phyloP scores from a whole-genome alignment of 768 basidiomycete species.

The Kwoniella dendrophila region DNA sequence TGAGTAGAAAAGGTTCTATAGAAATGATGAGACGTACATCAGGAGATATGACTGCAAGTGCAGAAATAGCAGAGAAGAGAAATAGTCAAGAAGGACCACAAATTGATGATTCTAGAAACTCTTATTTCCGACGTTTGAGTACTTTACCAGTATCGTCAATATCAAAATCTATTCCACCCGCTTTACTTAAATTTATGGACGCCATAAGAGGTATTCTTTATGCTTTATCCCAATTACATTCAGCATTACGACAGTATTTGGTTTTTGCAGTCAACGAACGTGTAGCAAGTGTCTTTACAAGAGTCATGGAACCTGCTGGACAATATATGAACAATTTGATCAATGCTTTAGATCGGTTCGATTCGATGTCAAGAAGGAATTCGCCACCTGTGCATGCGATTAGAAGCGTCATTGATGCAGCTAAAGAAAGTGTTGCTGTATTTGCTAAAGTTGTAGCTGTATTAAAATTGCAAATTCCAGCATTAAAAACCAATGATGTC shows the following conservation, averaged over 20 bases:
- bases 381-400: slow-evolving; percentile 73
- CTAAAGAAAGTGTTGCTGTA: slow-evolving; percentile 76
- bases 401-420: slow-evolving; percentile 75
- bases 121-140: slow-evolving; percentile 92
- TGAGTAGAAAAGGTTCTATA: slow-evolving; percentile 32
- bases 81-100: slow-evolving; percentile 40
- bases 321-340: slow-evolving; percentile 80
- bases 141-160: slow-evolving; percentile 67
- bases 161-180: slow-evolving; percentile 68
- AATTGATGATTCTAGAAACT: slow-evolving; percentile 78
- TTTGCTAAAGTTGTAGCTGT: slow-evolving; percentile 88
- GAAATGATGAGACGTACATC: slow-evolving; percentile 38
- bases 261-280: slow-evolving; percentile 80
- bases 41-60: slow-evolving; percentile 17
- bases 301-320: slow-evolving; percentile 83
- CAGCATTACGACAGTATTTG: slow-evolving; percentile 83
- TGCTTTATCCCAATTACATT: slow-evolving; percentile 85
- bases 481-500: slow-evolving; percentile 71
- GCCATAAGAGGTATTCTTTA: slow-evolving; percentile 91
- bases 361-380: slow-evolving; percentile 68
- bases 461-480: slow-evolving; percentile 66
- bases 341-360: slow-evolving; percentile 86
- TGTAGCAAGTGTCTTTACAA: slow-evolving; percentile 73
- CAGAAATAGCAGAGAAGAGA: slow-evolving; percentile 18
- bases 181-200: slow-evolving; percentile 74